Evolutionary conservation across 2,329 filamentous ascomycete genomes (phyloP).

Genomic region (Proliferodiscus dingleyae): DNA sequence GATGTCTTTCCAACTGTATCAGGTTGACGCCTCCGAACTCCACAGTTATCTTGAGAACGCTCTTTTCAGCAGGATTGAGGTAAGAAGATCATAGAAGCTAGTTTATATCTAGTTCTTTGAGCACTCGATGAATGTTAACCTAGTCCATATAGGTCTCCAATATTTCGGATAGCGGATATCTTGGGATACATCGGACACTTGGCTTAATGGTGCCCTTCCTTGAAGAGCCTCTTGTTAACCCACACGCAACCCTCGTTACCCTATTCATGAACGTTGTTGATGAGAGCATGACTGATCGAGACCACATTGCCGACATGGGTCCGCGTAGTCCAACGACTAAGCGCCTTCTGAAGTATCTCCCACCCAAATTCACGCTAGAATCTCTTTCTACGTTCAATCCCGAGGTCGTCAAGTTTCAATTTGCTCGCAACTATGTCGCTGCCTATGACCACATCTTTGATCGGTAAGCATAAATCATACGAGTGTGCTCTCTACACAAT

Average conservation of each 20-base stretch:
- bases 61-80: not conserved
- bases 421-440: not conserved
- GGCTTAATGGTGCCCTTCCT: slow-evolving; percentile 1
- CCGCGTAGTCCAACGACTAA: not conserved
- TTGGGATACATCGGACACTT: not conserved
- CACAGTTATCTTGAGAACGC: not conserved
- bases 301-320: not conserved
- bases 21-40: not conserved
- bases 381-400: not conserved
- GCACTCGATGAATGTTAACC: not conserved
- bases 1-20: not conserved
- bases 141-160: slow-evolving; percentile 4
- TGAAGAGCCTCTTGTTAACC: slow-evolving; percentile 2
- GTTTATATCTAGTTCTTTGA: no score
- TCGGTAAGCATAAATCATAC: not conserved
- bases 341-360: not conserved
- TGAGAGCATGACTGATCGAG: not conserved
- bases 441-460: slow-evolving; percentile 1
- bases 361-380: not conserved
- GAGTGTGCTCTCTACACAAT: not conserved
- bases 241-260: slow-evolving; percentile 9
- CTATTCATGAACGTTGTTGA: slow-evolving; percentile 8
- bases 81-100: not conserved
- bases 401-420: not conserved
- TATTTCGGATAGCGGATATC: slow-evolving; percentile 3